These are phyloP conservation scores for Leishmania amazonensis DNA, from an alignment of 208 protist genomes.

Conservation along the genomic window DNA sequence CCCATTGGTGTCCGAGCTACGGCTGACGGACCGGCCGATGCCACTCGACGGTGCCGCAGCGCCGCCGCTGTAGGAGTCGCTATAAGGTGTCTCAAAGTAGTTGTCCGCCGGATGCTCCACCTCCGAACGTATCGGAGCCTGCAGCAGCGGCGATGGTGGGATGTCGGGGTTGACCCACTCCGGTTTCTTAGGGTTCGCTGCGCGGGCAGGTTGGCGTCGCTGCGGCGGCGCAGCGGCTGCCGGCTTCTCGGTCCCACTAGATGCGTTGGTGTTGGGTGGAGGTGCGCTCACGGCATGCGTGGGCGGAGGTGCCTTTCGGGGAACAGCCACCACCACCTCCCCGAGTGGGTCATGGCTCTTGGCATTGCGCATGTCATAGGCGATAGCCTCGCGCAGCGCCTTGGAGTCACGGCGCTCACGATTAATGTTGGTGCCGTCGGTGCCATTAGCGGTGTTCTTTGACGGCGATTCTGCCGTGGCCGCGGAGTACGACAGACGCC, in stretches of 20 bases:
- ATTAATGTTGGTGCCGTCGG: conserved; percentile 10
- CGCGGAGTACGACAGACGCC: conserved; percentile 71
- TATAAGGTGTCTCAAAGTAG: neutral
- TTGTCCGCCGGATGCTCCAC: neutral
- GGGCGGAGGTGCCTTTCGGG: conserved; percentile 70
- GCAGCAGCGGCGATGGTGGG: conserved; percentile 6
- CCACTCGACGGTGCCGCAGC: neutral
- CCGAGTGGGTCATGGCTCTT: conserved; percentile 77
- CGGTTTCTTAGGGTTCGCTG: conserved; percentile 18
- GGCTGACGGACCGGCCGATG: conserved; percentile 6
- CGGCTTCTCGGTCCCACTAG: neutral
- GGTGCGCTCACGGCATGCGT: conserved; percentile 24
- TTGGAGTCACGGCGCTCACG: conserved; percentile 67
- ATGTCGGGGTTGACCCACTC: conserved; percentile 50
- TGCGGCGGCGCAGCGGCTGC: neutral
- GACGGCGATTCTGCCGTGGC: conserved; percentile 24
- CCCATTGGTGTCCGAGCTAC: conserved; percentile 12
- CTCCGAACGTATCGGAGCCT: neutral
- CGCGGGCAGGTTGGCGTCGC: conserved; percentile 10
- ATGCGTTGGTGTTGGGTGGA: neutral
- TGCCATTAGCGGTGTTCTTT: conserved; percentile 20
- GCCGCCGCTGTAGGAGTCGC: conserved; percentile 6
- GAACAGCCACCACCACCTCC: conserved; percentile 82
- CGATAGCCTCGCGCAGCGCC: conserved; percentile 82
- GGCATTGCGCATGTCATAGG: conserved; percentile 82